Percentiles rank a stretch among this genome's conserved stretches.
phyloP scores from a whole-genome alignment of 1,284 basidiomycete species.

The Microbotryomycetes sp. region DNA sequence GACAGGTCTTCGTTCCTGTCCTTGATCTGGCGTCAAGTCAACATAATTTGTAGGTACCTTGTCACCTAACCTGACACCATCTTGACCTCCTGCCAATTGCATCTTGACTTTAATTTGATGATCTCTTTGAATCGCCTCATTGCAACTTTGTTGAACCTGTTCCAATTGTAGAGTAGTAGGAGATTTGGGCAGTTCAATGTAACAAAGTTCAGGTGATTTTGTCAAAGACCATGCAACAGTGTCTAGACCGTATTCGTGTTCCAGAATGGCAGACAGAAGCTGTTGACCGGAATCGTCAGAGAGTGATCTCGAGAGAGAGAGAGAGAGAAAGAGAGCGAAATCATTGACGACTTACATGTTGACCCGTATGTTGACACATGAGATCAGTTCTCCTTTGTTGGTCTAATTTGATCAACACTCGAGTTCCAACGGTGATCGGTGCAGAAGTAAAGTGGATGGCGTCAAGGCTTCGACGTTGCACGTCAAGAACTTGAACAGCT shows the following conservation, averaged over 20 bases:
- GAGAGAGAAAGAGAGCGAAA: background rate
- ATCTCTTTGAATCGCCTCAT: constrained; percentile 57
- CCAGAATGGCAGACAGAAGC: constrained; percentile 72
- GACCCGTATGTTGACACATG: constrained; percentile 33
- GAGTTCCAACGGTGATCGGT: constrained; percentile 51
- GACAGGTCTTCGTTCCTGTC: constrained; percentile 47
- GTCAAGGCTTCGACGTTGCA: constrained; percentile 62
- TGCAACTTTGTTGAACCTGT: constrained; percentile 59
- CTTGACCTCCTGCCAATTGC: constrained; percentile 55
- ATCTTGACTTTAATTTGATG: constrained; percentile 60
- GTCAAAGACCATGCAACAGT: constrained; percentile 67
- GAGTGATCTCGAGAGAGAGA: background rate
- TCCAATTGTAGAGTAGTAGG: constrained; percentile 61
- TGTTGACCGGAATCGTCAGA: constrained; percentile 79
- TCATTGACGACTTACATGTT: constrained; percentile 31
- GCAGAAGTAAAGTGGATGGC: constrained; percentile 67
- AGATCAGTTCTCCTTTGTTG: constrained; percentile 63
- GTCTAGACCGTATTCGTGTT: constrained; percentile 59
- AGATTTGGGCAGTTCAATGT: constrained; percentile 68
- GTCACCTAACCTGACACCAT: constrained; percentile 42
- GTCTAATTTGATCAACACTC: constrained; percentile 57
- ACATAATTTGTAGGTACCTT: constrained; percentile 63
- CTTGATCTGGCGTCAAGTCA: constrained; percentile 49
- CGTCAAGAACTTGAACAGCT: constrained; percentile 60
- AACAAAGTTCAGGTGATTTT: constrained; percentile 56